Percentiles rank a stretch among this genome's conserved stretches.
These are phyloP conservation scores for Pseudozyma thailandica DNA, from an alignment of 1,284 basidiomycete genomes.

Conservation along the genomic window DNA sequence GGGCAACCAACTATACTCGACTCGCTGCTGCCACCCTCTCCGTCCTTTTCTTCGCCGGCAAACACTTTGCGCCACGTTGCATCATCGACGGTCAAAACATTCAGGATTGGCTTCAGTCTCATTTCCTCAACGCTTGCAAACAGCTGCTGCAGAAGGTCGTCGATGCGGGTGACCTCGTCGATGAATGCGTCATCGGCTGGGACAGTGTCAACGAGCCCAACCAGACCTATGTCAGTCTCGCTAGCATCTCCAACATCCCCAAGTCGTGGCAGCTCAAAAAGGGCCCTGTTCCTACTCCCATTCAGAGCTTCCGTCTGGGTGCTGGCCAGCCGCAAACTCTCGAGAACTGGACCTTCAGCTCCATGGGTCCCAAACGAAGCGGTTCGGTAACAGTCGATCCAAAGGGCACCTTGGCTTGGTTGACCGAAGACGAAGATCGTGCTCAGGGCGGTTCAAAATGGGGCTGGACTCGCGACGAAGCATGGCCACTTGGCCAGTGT, in stretches of 20 bases:
- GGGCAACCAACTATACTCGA: conserved; percentile 94
- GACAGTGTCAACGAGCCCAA: conserved; percentile 95
- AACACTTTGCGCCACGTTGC: conserved; percentile 87
- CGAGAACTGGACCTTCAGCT: conserved; percentile 84
- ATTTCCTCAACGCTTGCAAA: conserved; percentile 82
- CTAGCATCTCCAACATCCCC: conserved; percentile 70
- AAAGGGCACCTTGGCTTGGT: conserved; percentile 72
- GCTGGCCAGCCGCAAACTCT: conserved; percentile 86
- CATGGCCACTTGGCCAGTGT: conserved; percentile 86
- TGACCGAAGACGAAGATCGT: conserved; percentile 53
- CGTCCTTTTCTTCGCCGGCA: conserved; percentile 93
- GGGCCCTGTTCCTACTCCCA: conserved; percentile 85
- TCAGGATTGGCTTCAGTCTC: conserved; percentile 89
- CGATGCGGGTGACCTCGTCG: conserved; percentile 79
- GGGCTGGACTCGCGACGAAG: conserved; percentile 81
- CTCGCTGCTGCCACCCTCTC: conserved; percentile 88
- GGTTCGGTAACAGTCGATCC: conserved; percentile 86
- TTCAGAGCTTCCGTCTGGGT: conserved; percentile 84
- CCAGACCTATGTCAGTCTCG: conserved; percentile 83
- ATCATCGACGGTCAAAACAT: conserved; percentile 91
- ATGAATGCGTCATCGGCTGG: conserved; percentile 93
- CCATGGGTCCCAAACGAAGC: conserved; percentile 80
- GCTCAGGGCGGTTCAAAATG: conserved; percentile 70
- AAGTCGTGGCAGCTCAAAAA: conserved; percentile 73
- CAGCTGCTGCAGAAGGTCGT: conserved; percentile 79